Evolutionary conservation across 495 filamentous ascomycete species (phyloP).

Genomic region (Aspergillus leporis): DNA sequence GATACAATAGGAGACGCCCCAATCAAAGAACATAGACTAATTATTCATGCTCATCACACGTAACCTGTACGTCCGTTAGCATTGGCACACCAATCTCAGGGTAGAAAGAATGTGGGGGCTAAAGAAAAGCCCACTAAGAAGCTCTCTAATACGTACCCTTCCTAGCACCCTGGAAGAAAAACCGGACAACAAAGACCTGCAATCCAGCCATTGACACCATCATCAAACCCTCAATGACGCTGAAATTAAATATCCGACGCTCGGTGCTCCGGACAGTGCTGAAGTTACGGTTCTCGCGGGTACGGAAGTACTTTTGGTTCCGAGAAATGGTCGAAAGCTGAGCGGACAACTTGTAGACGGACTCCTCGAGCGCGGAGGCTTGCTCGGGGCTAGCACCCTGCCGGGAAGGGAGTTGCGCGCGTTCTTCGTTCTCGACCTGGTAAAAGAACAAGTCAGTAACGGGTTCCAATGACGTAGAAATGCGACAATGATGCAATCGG

Average conservation of each 20-base stretch:
- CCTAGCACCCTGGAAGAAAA: slow-evolving; percentile 95
- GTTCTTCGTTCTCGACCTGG: slow-evolving; percentile 92
- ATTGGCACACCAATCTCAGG: neutral
- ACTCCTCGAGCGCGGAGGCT: slow-evolving; percentile 87
- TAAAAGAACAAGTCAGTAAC: slow-evolving; percentile 15
- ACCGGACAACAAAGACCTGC: slow-evolving; percentile 96
- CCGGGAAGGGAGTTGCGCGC: slow-evolving; percentile 79
- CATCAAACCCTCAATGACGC: slow-evolving; percentile 84
- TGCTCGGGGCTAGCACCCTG: slow-evolving; percentile 92
- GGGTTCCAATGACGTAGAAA: slow-evolving; percentile 1
- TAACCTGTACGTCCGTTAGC: slow-evolving; percentile 30
- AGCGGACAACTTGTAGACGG: slow-evolving; percentile 90
- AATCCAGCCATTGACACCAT: slow-evolving; percentile 95
- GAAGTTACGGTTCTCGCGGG: slow-evolving; percentile 97
- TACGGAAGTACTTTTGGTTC: slow-evolving; percentile 99
- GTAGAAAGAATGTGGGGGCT: neutral
- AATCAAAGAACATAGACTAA: slow-evolving; percentile 33
- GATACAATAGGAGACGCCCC: slow-evolving; percentile 29
- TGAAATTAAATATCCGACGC: slow-evolving; percentile 94
- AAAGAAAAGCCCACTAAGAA: neutral
- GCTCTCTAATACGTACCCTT: slow-evolving; percentile 55
- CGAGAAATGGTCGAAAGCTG: slow-evolving; percentile 94
- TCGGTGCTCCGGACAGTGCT: slow-evolving; percentile 97
- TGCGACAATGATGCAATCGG: neutral
- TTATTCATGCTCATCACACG: slow-evolving; percentile 46